Percentiles rank a stretch among this genome's conserved stretches.
These are phyloP conservation scores for Cucurbita moschata DNA, from an alignment of 306 rosid species.

Conservation along the genomic window DNA sequence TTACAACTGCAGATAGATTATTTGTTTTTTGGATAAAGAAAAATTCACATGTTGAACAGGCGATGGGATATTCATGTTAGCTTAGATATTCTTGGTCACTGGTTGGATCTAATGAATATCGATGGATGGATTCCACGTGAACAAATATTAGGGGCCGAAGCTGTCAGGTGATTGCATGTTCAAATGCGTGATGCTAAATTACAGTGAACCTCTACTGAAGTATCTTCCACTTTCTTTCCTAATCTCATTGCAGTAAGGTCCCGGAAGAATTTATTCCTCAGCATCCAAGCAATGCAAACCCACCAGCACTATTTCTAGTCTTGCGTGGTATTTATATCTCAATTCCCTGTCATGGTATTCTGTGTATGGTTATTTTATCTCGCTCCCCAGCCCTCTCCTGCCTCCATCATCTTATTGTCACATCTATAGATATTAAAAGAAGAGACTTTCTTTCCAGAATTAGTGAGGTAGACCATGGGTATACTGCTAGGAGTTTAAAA, in stretches of 20 bases:
- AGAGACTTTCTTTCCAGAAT: neutral
- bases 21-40: neutral
- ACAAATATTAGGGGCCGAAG: conserved; percentile 93
- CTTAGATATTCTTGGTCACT: conserved; percentile 81
- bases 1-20: neutral
- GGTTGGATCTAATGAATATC: conserved; percentile 85
- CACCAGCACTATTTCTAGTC: conserved; percentile 73
- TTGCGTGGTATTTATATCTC: conserved; percentile 43
- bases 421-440: neutral
- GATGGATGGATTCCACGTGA: conserved; percentile 99
- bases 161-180: conserved; percentile 49
- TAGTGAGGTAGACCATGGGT: neutral
- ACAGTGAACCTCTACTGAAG: conserved; percentile 6
- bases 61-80: conserved; percentile 83
- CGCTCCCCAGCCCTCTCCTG: neutral
- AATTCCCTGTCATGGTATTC: neutral
- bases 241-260: conserved; percentile 53
- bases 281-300: conserved; percentile 86
- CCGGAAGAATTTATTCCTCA: conserved; percentile 84
- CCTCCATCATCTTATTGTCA: neutral
- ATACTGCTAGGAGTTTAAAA: neutral
- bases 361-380: neutral
- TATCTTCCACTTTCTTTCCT: conserved; percentile 12
- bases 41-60: conserved; percentile 31
- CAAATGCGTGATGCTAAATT: conserved; percentile 4